Evolutionary conservation across 148 eudicot species (phyloP).

Genomic region (Rhododendron griersonianum): DNA sequence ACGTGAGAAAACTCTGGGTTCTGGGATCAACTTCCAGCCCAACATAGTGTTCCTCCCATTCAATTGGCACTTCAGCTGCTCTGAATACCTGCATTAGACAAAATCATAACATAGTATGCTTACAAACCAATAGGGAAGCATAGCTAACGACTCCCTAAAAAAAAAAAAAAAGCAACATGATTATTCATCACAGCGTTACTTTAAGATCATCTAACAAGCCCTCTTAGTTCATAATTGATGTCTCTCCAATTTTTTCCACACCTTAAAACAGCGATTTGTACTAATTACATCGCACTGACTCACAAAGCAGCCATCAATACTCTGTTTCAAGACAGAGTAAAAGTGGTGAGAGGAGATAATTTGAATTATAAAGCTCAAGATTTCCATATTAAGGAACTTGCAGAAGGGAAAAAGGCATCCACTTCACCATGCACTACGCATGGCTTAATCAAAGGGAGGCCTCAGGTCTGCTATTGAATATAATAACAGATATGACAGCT

Average conservation of each 20-base stretch:
- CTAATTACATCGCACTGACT: neutral
- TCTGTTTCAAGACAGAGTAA: neutral
- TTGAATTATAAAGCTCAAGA: neutral
- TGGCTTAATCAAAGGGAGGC: neutral
- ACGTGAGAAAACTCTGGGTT: slow-evolving; percentile 91
- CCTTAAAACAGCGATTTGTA: neutral
- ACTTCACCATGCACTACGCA: neutral
- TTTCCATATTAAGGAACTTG: neutral
- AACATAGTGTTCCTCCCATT: slow-evolving; percentile 97
- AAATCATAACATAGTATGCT: neutral
- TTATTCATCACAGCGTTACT: neutral
- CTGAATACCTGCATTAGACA: slow-evolving; percentile 53
- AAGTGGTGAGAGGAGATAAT: neutral
- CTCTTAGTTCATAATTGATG: too few species aligned
- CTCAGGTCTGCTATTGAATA: neutral
- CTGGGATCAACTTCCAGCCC: slow-evolving; percentile 84
- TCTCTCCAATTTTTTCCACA: neutral
- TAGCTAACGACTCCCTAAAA: neutral
- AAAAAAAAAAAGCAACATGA: neutral
- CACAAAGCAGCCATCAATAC: neutral
- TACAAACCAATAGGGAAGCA: neutral
- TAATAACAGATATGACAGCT: neutral
- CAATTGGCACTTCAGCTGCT: slow-evolving; percentile 79
- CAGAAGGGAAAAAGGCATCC: neutral
- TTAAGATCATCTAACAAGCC: neutral